Conservation (phyloP, 202 grass and related monocot species). For the Setaria italica region DNA sequence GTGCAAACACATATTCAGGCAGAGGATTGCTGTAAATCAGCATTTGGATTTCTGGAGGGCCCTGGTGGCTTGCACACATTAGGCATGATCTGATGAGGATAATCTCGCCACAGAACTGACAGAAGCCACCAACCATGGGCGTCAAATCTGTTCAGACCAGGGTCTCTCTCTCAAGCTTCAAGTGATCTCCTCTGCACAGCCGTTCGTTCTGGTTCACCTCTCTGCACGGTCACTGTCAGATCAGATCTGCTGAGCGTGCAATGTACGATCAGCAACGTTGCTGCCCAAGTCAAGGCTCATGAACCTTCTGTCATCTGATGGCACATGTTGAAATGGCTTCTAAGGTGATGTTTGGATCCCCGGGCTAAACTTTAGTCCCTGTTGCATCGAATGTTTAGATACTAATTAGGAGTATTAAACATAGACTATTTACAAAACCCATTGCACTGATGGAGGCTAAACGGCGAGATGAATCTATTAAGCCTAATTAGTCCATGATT, state of each 20-base stretch:
- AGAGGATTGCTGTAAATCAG: slow-evolving; percentile 13
- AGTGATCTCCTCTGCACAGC: slow-evolving; percentile 2
- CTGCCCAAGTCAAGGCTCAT: slow-evolving; percentile 15
- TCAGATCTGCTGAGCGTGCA: not conserved
- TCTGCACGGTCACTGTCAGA: slow-evolving; percentile 4
- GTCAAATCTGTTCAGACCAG: not conserved
- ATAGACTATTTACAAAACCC: too few species aligned
- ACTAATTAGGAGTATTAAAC: too few species aligned
- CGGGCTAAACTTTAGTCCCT: too few species aligned
- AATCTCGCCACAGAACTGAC: not conserved
- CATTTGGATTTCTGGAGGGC: slow-evolving; percentile 34
- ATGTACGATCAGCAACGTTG: not conserved
- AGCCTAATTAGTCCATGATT: too few species aligned
- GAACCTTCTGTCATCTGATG: not conserved
- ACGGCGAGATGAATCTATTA: too few species aligned
- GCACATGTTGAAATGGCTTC: slow-evolving; percentile 1
- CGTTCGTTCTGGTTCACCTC: slow-evolving; percentile 8
- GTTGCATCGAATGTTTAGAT: too few species aligned
- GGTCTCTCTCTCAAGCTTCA: not conserved
- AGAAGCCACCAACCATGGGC: slow-evolving; percentile 20
- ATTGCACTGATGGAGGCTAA: too few species aligned
- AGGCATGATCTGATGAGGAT: not conserved
- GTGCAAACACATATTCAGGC: not conserved
- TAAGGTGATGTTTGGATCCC: too few species aligned
- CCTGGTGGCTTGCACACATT: slow-evolving; percentile 35